These are phyloP conservation scores for Lactarius pseudohatsudake DNA, from an alignment of 768 basidiomycete species.

Conservation along the genomic window DNA sequence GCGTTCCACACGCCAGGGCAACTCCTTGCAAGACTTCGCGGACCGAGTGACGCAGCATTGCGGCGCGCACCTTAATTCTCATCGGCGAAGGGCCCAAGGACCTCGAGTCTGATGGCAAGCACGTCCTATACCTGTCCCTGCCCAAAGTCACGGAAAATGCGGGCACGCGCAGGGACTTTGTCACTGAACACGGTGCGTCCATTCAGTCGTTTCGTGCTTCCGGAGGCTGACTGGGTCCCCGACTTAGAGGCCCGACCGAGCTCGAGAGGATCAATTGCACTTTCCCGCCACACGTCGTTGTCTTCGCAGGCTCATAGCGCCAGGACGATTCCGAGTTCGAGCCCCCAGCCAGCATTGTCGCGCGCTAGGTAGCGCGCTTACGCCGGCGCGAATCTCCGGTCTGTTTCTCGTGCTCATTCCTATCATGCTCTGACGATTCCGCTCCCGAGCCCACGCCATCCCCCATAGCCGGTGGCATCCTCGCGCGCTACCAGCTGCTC, in stretches of 20 bases:
- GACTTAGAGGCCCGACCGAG: constrained; percentile 48
- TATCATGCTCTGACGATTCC: constrained; percentile 26
- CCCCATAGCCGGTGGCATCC: constrained; percentile 54
- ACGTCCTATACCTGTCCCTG: constrained; percentile 56
- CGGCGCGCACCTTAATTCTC: constrained; percentile 46
- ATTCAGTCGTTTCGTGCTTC: neutral
- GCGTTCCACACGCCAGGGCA: constrained; percentile 33
- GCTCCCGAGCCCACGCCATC: constrained; percentile 35
- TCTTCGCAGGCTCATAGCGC: constrained; percentile 60
- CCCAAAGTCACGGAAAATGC: constrained; percentile 47
- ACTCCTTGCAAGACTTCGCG: constrained; percentile 42
- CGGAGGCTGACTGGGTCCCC: constrained; percentile 13
- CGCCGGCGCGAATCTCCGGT: constrained; percentile 66
- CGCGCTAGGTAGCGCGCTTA: constrained; percentile 72
- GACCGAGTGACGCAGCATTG: constrained; percentile 52
- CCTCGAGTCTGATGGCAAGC: constrained; percentile 44
- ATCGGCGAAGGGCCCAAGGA: constrained; percentile 37
- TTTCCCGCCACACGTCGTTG: constrained; percentile 46
- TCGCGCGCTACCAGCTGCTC: constrained; percentile 73
- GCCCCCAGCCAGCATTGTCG: constrained; percentile 52
- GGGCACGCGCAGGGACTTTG: constrained; percentile 45
- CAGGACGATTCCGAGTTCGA: constrained; percentile 37
- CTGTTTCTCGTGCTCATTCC: constrained; percentile 73
- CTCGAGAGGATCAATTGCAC: constrained; percentile 37
- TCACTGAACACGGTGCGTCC: constrained; percentile 56